Evolutionary conservation across 306 rosid species (phyloP), one percentile per base, ranked within the genome.

Genomic region (Echinosophora koreensis): DNA sequence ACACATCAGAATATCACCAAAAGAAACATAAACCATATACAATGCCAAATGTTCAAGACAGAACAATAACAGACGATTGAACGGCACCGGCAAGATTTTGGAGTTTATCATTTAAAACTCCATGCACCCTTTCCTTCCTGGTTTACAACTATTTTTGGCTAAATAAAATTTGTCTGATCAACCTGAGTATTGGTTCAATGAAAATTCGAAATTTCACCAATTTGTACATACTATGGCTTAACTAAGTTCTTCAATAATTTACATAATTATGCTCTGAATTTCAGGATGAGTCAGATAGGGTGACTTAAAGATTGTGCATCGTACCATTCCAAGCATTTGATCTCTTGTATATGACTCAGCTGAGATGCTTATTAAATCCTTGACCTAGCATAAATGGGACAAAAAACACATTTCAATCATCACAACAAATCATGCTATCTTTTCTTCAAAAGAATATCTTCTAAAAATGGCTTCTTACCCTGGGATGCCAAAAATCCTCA

Each of bases 401-500:
- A 83, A 18, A 52, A 72, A 69, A 65, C 65, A 59, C 11, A 71
- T 55, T 42, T 71, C 12, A 27, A 57, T 47, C 77, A 63, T 71
- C 55, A 61, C 14, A 44, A 74, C 52, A 17, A 67, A 73, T 37
- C 79, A 47, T 46, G 39, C 47, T 46, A 46, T 27, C 46, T 35
- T 60, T 76, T 50, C 65, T 66, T 67, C 47, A 39, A 54, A 16
- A 56, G 18, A 42, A 38, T 30, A 39, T 49, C 49, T 76, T 80
- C 69, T 22, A 71, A 17, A 27, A 66, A 69, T 16, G 65, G 38
- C 52, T 77, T 47, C 71, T 52, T 82, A 90, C 98, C 86, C 92
- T 86, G 37, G 97, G 97, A 89, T 92, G 97, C 97, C 97, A 95
- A 75, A 90, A 92, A 55, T 92, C 97, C 81, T 95, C 98, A 11